Conservation (phyloP, 2,329 filamentous ascomycete species). For the Aspergillus pseudoviridinutans region DNA sequence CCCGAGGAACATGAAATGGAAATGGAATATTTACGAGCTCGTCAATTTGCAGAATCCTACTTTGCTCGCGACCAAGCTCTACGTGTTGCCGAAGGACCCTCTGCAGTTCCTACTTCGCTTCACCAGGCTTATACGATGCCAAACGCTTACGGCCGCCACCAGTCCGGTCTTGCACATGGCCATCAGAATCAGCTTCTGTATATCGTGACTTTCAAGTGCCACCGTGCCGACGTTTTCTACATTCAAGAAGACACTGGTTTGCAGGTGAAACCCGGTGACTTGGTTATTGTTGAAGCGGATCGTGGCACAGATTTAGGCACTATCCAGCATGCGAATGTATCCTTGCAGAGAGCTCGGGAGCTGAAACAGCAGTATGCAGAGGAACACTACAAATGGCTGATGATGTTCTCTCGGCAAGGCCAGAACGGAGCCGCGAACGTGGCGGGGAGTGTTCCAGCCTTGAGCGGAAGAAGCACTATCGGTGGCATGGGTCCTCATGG, state of each 20-base stretch:
- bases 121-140: conserved; percentile 39
- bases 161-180: conserved; percentile 31
- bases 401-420: conserved; percentile 91
- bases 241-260: conserved; percentile 93
- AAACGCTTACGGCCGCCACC: conserved; percentile 36
- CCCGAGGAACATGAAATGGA: conserved; percentile 29
- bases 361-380: conserved; percentile 88
- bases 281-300: conserved; percentile 97
- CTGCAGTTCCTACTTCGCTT: conserved; percentile 33
- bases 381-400: conserved; percentile 96
- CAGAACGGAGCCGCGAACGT: conserved; percentile 42
- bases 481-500: conserved; percentile 74
- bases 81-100: conserved; percentile 31
- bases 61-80: conserved; percentile 39
- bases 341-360: conserved; percentile 81
- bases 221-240: conserved; percentile 92
- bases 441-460: conserved; percentile 58
- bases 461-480: conserved; percentile 65
- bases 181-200: conserved; percentile 52
- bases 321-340: conserved; percentile 81
- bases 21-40: conserved; percentile 37
- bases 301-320: conserved; percentile 93
- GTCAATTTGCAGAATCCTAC: conserved; percentile 42
- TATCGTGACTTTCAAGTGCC: conserved; percentile 95
- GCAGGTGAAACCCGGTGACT: conserved; percentile 81